Percentiles rank a stretch among this genome's conserved stretches.
These are phyloP conservation scores for Phyllosticta capitalensis DNA, from an alignment of 2,329 filamentous ascomycete species.

Conservation along the genomic window DNA sequence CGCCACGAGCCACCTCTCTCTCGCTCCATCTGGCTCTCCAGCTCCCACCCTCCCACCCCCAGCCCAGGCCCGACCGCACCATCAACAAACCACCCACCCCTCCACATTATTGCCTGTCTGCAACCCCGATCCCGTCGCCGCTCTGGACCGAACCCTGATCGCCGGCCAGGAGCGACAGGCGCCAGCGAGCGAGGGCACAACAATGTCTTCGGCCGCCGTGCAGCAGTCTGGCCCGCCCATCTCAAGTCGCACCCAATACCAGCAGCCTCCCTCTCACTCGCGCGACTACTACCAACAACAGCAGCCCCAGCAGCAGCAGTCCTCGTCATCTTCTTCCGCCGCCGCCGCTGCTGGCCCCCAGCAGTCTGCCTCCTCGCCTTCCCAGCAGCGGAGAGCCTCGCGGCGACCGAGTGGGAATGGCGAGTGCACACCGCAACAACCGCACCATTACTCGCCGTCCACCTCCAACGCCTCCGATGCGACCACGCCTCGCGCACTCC, in stretches of 20 bases:
- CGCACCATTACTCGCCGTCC: constrained; percentile 25
- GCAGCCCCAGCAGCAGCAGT: constrained; percentile 16
- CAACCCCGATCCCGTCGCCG: neutral
- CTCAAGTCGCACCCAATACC: constrained; percentile 19
- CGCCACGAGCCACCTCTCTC: constrained; percentile 4
- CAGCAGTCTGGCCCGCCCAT: constrained; percentile 20
- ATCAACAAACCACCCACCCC: neutral
- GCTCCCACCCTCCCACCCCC: too few relatives aligned
- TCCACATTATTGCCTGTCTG: neutral
- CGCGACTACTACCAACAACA: constrained; percentile 16
- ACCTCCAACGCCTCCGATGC: constrained; percentile 25
- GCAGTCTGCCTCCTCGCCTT: constrained; percentile 21
- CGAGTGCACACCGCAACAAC: constrained; percentile 24
- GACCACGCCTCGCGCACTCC: constrained; percentile 35
- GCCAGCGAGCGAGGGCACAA: constrained; percentile 9
- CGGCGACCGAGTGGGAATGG: constrained; percentile 30
- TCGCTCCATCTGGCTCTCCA: neutral
- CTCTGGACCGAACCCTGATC: constrained; percentile 7
- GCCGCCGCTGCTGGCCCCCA: constrained; percentile 11
- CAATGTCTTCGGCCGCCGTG: constrained; percentile 30
- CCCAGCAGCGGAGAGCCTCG: constrained; percentile 28
- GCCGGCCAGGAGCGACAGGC: constrained; percentile 6
- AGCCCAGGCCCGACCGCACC: neutral
- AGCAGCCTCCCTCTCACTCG: constrained; percentile 15
- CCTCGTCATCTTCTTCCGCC: constrained; percentile 27